A percentile compares a stretch with the other conserved stretches of the same genome.
phyloP scores from a whole-genome alignment of 345 rosid genomes.

The Rubroshorea leprosula region DNA sequence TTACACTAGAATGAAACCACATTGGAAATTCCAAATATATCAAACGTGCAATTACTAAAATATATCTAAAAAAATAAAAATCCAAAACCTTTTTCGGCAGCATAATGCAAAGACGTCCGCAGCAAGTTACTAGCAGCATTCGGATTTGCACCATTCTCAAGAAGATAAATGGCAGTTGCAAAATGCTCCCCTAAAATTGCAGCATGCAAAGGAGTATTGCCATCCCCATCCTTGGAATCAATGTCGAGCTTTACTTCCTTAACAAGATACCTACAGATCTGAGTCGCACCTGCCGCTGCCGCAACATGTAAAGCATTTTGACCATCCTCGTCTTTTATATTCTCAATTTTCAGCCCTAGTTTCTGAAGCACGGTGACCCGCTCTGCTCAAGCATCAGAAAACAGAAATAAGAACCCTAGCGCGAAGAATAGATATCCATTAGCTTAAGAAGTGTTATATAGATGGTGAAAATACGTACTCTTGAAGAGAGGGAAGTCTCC shows the following conservation, averaged over 20 bases:
- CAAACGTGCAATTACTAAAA: neutral
- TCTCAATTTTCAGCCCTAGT: neutral
- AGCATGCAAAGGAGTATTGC: constrained; percentile 21
- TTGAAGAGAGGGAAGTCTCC: too few relatives aligned
- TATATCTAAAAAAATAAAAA: neutral
- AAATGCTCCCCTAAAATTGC: constrained; percentile 4
- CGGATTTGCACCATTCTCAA: constrained; percentile 23
- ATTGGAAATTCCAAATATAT: neutral
- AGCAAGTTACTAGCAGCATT: constrained; percentile 4
- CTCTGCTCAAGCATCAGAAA: neutral
- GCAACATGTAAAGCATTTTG: neutral
- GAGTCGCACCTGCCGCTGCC: neutral
- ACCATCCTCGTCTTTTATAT: neutral
- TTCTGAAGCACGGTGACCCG: neutral
- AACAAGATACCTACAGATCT: neutral
- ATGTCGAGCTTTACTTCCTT: neutral
- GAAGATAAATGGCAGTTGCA: constrained; percentile 14
- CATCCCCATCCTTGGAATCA: neutral
- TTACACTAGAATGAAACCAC: neutral
- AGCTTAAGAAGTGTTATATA: neutral
- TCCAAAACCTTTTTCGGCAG: constrained; percentile 8
- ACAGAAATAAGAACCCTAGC: neutral
- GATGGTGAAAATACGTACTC: too few relatives aligned
- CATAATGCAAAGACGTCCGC: constrained; percentile 14
- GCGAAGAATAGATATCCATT: neutral